Evolutionary conservation across 1,284 basidiomycete species (phyloP), one percentile per base, ranked within the genome.

Genomic region (Tilletia setariae): DNA sequence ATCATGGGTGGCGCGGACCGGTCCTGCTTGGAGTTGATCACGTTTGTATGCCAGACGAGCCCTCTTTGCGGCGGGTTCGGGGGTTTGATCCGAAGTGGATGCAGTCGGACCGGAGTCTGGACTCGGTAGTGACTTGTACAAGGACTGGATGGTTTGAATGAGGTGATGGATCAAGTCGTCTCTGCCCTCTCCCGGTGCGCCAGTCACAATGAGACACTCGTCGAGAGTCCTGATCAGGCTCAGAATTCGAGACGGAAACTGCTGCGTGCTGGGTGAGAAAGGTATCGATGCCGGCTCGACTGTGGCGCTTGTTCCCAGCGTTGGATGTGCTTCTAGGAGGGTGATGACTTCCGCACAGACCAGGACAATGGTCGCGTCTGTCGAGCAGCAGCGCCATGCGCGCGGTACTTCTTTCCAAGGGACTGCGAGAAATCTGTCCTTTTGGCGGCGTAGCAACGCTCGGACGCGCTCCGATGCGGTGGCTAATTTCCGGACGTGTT

Each of bases 371-470:
- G 53, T 15, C 25, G 53, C 53, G 53, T 59, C 53, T 19, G 53
- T 59, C 53, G 53, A 59, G 53, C 53, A 59, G 9, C 28, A 15
- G 1, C 53, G 53, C 53, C 53, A 59, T 16, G 53, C 25, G 21
- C 23, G 21, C 16, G 53, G 53, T 25, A 59, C 53, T 1, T 59
- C 53, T 30, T 30, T 59, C 53, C 53, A 59, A 8, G 53, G 53
- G 23, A 59, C 21, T 9, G 53, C 25, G 1, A 30, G 19, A 19
- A 59, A 59, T 19, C 8, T 21, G 16, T 19, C 11, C 16, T 59
- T 30, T 9, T 28, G 32, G 7, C 25, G 53, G 8, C 9, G 6
- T 59, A 59, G 23, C n/a, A 30, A 15, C 8, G 53, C 53, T 59
- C 25, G 53, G 8, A 49, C n/a, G 47, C 47, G 47, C 8, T 23